A percentile compares a stretch with the other conserved stretches of the same genome.
phyloP scores from a whole-genome alignment of 2,329 filamentous ascomycete species.

The Pleurostoma richardsiae region DNA sequence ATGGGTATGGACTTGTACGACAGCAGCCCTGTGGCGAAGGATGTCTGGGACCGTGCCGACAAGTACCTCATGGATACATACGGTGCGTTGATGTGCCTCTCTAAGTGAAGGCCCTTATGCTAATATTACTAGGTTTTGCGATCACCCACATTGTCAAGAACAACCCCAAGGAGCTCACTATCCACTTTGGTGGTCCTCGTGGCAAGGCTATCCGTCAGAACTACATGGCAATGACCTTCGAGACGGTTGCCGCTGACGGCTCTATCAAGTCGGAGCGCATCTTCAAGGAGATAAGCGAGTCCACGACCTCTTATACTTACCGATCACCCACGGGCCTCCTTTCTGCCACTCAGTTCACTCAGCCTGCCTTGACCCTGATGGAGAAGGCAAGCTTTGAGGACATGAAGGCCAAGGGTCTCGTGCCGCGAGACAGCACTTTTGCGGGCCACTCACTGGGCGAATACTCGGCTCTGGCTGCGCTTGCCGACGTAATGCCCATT shows the following conservation, averaged over 20 bases:
- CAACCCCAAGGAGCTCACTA: conserved; percentile 97
- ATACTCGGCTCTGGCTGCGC: conserved; percentile 92
- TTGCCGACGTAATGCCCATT: conserved; percentile 99
- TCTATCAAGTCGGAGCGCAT: conserved; percentile 97
- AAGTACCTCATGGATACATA: conserved; percentile 99
- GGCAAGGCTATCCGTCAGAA: conserved; percentile 98
- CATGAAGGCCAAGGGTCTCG: conserved; percentile 95
- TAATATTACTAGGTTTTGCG: conserved; percentile 62
- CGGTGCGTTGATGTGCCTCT: conserved; percentile 49
- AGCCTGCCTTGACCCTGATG: conserved; percentile 96
- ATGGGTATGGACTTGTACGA: conserved; percentile 99
- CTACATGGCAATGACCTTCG: conserved; percentile 99
- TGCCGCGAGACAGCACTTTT: conserved; percentile 94
- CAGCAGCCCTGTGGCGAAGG: conserved; percentile 88
- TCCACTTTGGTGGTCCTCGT: conserved; percentile 94
- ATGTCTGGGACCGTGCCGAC: conserved; percentile 97
- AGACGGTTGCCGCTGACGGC: conserved; percentile 90
- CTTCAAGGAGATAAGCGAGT: conserved; percentile 95
- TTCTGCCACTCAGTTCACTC: conserved; percentile 97
- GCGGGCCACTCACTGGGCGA: conserved; percentile 97
- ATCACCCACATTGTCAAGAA: conserved; percentile 99
- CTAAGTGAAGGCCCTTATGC: not conserved
- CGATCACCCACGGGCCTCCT: conserved; percentile 89
- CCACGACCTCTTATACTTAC: conserved; percentile 94
- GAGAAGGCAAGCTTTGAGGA: conserved; percentile 99